Evolutionary conservation across 2,329 filamentous ascomycete species (phyloP).

Genomic region (Ceratocystiopsis brevicomis): DNA sequence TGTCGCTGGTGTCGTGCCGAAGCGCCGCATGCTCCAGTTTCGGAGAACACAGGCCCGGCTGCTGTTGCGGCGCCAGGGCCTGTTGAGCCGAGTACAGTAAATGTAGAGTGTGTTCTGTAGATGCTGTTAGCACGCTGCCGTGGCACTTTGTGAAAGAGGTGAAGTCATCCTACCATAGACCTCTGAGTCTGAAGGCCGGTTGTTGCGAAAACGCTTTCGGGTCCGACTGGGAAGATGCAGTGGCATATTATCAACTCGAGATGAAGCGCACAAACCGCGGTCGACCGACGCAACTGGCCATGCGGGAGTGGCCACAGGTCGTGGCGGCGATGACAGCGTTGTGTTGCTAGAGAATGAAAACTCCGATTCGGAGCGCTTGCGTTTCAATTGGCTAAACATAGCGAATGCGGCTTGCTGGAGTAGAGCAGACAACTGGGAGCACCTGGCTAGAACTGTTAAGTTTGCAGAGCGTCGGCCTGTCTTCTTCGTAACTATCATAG

Average conservation of each 20-base stretch:
- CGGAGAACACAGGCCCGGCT: not conserved
- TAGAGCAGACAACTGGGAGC: not conserved
- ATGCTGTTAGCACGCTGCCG: not conserved
- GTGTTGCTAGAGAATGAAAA: conserved; percentile 26
- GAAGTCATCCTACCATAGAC: conserved; percentile 29
- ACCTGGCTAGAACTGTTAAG: too few relatives aligned
- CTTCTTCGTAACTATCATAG: too few relatives aligned
- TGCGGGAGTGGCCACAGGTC: conserved; percentile 12
- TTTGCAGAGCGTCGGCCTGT: not conserved
- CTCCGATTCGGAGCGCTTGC: conserved; percentile 43
- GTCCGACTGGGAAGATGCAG: conserved; percentile 37
- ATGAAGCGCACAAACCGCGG: conserved; percentile 10
- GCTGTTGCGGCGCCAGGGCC: conserved; percentile 1
- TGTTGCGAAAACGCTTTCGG: conserved; percentile 40
- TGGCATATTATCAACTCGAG: conserved; percentile 15
- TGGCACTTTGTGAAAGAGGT: conserved; percentile 3
- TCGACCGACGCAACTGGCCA: conserved; percentile 17
- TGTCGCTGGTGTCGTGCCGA: not conserved
- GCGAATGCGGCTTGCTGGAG: not conserved
- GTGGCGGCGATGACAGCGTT: conserved; percentile 23
- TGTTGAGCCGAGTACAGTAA: conserved; percentile 33
- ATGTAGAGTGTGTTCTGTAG: conserved; percentile 34
- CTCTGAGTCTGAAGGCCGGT: conserved; percentile 34
- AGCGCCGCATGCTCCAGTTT: not conserved
- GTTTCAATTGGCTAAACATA: conserved; percentile 34